Conservation (phyloP, 306 rosid species). For the Pterocarpus santalinus region DNA sequence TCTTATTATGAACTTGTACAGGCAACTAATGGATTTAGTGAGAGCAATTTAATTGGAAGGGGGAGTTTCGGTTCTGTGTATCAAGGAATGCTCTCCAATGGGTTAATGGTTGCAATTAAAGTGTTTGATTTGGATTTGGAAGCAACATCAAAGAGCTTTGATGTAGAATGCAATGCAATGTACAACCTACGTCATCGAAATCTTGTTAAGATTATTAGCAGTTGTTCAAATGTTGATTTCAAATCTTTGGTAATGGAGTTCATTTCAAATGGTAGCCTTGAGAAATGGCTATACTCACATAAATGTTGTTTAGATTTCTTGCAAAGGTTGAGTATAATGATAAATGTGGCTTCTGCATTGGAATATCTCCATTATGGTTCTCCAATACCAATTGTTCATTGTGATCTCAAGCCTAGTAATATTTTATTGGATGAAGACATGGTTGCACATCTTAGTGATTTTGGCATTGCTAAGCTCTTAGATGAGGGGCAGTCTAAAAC, state of each 20-base stretch:
- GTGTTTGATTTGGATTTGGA: slow-evolving; percentile 36
- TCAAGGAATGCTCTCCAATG: slow-evolving; percentile 43
- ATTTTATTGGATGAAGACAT: slow-evolving; percentile 41
- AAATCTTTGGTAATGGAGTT: slow-evolving; percentile 47
- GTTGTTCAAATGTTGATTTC: slow-evolving; percentile 42
- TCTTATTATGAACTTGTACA: slow-evolving; percentile 38
- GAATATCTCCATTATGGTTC: slow-evolving; percentile 48
- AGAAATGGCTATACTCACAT: slow-evolving; percentile 45
- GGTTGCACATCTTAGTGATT: slow-evolving; percentile 48
- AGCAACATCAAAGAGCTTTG: slow-evolving; percentile 35
- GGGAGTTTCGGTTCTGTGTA: slow-evolving; percentile 45
- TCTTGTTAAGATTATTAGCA: slow-evolving; percentile 33
- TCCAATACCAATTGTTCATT: slow-evolving; percentile 45
- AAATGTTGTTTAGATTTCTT: slow-evolving; percentile 29
- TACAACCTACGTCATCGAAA: slow-evolving; percentile 38
- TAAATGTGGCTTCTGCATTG: slow-evolving; percentile 28
- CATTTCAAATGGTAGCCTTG: slow-evolving; percentile 45
- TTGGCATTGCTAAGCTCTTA: slow-evolving; percentile 47
- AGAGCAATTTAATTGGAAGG: slow-evolving; percentile 34
- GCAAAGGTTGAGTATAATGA: slow-evolving; percentile 45
- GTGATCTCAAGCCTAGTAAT: slow-evolving; percentile 46
- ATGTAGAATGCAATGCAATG: slow-evolving; percentile 41
- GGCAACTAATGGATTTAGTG: slow-evolving; percentile 37
- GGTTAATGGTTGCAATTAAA: slow-evolving; percentile 39
- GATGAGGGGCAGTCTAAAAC: slow-evolving; percentile 31